A percentile compares a stretch with the other conserved stretches of the same genome.
phyloP scores from a whole-genome alignment of 352 stramenopile species.

The Phytophthora megakarya region DNA sequence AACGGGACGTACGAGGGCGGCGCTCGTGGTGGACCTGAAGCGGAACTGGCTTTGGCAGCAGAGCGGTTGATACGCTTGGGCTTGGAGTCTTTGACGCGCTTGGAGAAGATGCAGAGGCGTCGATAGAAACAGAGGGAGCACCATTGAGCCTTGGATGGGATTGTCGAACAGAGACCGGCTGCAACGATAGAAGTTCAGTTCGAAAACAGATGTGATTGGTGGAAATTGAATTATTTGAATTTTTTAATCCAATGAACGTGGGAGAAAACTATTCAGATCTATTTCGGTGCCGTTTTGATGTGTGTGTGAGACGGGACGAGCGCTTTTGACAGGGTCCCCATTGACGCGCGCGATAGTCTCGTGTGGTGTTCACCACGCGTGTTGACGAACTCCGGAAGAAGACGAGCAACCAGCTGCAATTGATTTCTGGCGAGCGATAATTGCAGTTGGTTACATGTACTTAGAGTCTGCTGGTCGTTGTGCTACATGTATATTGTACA shows the following conservation, averaged over 20 bases:
- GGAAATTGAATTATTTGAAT: not conserved
- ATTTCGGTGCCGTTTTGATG: constrained; percentile 18
- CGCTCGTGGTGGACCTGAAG: constrained; percentile 27
- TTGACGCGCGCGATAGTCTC: not conserved
- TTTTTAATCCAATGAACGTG: constrained; percentile 11
- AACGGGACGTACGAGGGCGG: not conserved
- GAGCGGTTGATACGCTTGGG: constrained; percentile 12
- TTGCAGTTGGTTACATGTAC: too few relatives aligned
- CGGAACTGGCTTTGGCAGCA: constrained; percentile 28
- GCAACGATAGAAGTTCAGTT: constrained; percentile 10
- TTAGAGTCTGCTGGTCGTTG: too few relatives aligned
- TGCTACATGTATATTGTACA: too few relatives aligned
- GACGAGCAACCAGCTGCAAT: not conserved
- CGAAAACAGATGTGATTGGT: not conserved
- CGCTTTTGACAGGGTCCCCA: constrained; percentile 12
- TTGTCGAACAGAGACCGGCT: constrained; percentile 5
- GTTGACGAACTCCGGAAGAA: not conserved
- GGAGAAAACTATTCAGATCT: constrained; percentile 22
- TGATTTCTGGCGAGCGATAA: too few relatives aligned
- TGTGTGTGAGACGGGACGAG: constrained; percentile 20
- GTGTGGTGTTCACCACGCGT: not conserved
- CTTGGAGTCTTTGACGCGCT: constrained; percentile 1
- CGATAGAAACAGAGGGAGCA: constrained; percentile 5
- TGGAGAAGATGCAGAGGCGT: constrained; percentile 11
- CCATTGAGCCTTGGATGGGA: constrained; percentile 27